Conservation (phyloP, 805 yeast genomes). For the Danielia oregonensis region DNA sequence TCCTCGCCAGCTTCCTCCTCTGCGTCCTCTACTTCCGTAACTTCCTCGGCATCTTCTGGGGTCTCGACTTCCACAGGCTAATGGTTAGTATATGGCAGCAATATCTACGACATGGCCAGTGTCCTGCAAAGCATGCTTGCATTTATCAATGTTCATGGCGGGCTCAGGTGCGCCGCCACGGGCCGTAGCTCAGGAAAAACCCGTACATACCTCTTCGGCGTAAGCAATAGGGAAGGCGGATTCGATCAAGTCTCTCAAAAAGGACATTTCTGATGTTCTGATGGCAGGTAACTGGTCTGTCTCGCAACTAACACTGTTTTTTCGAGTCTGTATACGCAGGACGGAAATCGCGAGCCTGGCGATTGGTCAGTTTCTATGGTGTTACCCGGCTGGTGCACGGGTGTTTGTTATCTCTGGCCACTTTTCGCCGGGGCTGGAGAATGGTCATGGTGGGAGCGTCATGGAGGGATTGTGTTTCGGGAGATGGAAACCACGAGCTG, state of each 20-base stretch:
- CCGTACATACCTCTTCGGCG: slow-evolving; percentile 64
- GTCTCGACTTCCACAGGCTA: slow-evolving; percentile 22
- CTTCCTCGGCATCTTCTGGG: slow-evolving; percentile 29
- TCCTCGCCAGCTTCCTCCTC: slow-evolving; percentile 57
- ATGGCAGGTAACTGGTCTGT: slow-evolving; percentile 1
- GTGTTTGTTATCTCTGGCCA: too few species aligned
- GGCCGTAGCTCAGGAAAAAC: too few species aligned
- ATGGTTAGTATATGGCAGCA: slow-evolving; percentile 3
- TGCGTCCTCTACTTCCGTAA: slow-evolving; percentile 40
- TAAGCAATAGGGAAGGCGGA: slow-evolving; percentile 76
- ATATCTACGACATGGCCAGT: too few species aligned
- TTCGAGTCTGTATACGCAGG: slow-evolving; percentile 13
- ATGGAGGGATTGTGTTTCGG: too few species aligned
- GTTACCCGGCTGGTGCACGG: slow-evolving; percentile 7
- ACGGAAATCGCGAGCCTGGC: slow-evolving; percentile 18
- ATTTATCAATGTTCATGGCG: too few species aligned
- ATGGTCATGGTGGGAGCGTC: too few species aligned
- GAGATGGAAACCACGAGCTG: too few species aligned
- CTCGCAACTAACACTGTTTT: background rate
- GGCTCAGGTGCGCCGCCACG: too few species aligned
- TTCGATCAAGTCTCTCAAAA: slow-evolving; percentile 74
- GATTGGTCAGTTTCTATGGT: slow-evolving; percentile 13
- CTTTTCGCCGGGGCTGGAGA: too few species aligned
- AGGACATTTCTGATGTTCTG: slow-evolving; percentile 33
- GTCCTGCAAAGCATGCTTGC: too few species aligned